These are phyloP conservation scores for Scedosporium minutisporum DNA, from an alignment of 2,329 filamentous ascomycete genomes.

Conservation along the genomic window DNA sequence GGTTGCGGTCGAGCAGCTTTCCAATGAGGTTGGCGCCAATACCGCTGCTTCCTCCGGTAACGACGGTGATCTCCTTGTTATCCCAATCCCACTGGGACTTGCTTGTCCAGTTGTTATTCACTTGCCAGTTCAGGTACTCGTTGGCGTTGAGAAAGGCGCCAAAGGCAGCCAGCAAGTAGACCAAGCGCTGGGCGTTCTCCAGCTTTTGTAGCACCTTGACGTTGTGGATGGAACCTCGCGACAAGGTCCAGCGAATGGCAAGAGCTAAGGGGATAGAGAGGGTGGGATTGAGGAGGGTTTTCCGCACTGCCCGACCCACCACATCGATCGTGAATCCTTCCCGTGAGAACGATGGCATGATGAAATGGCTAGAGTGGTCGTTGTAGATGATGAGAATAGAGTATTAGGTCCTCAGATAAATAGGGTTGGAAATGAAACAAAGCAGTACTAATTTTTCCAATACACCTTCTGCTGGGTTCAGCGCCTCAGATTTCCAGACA, in stretches of 20 bases:
- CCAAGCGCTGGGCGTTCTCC: neutral
- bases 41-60: conserved; percentile 29
- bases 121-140: conserved; percentile 14
- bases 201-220: conserved; percentile 3
- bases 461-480: too few relatives aligned
- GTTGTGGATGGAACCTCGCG: conserved; percentile 4
- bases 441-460: too few relatives aligned
- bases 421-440: too few relatives aligned
- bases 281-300: conserved; percentile 13
- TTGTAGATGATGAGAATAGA: too few relatives aligned
- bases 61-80: conserved; percentile 24
- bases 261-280: conserved; percentile 12
- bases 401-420: too few relatives aligned
- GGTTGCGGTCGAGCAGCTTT: conserved; percentile 16
- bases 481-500: too few relatives aligned
- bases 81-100: conserved; percentile 20
- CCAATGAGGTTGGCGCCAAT: conserved; percentile 25
- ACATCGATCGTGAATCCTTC: conserved; percentile 21
- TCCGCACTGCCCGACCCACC: conserved; percentile 10
- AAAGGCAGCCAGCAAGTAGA: conserved; percentile 8
- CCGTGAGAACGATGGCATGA: conserved; percentile 38
- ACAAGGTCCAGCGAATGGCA: conserved; percentile 7
- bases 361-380: too few relatives aligned
- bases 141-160: conserved; percentile 14
- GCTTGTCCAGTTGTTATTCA: conserved; percentile 17